Conservation (phyloP, 1,284 basidiomycete genomes). For the Austroboletus niveus region DNA sequence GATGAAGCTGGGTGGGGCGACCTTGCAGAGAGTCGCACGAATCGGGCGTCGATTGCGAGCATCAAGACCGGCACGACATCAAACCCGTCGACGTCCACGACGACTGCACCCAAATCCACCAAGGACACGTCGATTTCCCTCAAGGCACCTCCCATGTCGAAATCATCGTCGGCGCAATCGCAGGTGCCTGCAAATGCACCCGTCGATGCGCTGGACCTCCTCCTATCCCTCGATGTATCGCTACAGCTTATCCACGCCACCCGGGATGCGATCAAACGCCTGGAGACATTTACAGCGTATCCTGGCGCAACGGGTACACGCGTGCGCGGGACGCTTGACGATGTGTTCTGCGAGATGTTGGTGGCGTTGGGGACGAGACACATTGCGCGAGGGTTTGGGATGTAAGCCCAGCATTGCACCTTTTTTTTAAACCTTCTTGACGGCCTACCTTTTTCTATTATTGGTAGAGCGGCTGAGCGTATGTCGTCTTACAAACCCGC, state of each 20-base stretch:
- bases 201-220: constrained; percentile 63
- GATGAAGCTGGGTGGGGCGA: constrained; percentile 31
- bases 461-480: constrained; percentile 70
- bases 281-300: constrained; percentile 87
- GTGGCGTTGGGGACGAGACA: constrained; percentile 80
- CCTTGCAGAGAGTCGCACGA: constrained; percentile 9
- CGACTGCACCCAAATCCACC: constrained; percentile 1
- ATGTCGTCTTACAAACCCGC: constrained; percentile 88
- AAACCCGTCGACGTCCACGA: not conserved
- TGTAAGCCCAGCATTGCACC: constrained; percentile 45
- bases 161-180: not conserved
- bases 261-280: constrained; percentile 87
- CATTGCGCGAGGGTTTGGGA: constrained; percentile 80
- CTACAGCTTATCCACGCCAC: constrained; percentile 91
- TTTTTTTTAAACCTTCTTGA: not conserved
- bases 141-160: not conserved
- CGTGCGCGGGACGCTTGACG: constrained; percentile 88
- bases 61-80: constrained; percentile 1
- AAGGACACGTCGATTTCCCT: constrained; percentile 1
- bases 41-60: not conserved
- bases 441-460: not conserved
- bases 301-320: constrained; percentile 80
- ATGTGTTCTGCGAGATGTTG: constrained; percentile 85
- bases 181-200: not conserved
- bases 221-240: constrained; percentile 89